Percentiles rank a stretch among this genome's conserved stretches.
These are phyloP conservation scores for Phytopythium vexans DNA, from an alignment of 352 stramenopile genomes.

Conservation along the genomic window DNA sequence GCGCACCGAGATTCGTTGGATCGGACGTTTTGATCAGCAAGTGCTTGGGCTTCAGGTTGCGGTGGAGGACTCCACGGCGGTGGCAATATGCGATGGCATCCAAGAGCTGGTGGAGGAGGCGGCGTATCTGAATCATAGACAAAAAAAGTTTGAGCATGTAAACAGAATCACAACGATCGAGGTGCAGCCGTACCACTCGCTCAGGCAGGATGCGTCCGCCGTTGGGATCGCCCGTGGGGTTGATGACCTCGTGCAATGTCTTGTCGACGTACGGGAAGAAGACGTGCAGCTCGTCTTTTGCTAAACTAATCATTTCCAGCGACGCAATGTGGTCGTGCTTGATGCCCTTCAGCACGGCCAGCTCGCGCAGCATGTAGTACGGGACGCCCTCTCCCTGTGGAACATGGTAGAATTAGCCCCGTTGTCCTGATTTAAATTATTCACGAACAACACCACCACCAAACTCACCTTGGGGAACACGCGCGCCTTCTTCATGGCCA, in stretches of 20 bases:
- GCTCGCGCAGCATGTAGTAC: constrained; percentile 92
- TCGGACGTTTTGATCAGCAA: constrained; percentile 80
- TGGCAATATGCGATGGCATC: constrained; percentile 89
- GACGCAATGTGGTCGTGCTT: constrained; percentile 87
- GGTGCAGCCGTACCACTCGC: constrained; percentile 47
- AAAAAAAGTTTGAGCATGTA: constrained; percentile 3
- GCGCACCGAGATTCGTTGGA: constrained; percentile 52
- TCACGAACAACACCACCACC: not conserved
- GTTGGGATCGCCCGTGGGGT: constrained; percentile 80
- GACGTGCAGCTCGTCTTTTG: constrained; percentile 84
- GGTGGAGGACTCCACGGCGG: constrained; percentile 81
- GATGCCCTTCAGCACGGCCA: constrained; percentile 87
- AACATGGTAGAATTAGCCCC: constrained; percentile 4
- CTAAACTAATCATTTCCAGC: constrained; percentile 85
- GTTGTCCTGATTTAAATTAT: not conserved
- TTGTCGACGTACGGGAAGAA: constrained; percentile 92
- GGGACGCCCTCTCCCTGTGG: constrained; percentile 84
- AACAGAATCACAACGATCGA: constrained; percentile 1
- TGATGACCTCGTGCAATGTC: constrained; percentile 90
- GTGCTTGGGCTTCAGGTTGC: constrained; percentile 90
- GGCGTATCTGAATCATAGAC: constrained; percentile 47
- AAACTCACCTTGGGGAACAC: constrained; percentile 78
- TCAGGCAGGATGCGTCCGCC: constrained; percentile 75
- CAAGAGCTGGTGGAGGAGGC: constrained; percentile 83
- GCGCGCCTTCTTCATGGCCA: constrained; percentile 87